These are phyloP conservation scores for Hyphodiscus sp. DNA, from an alignment of 2,329 filamentous ascomycete species.

Conservation along the genomic window DNA sequence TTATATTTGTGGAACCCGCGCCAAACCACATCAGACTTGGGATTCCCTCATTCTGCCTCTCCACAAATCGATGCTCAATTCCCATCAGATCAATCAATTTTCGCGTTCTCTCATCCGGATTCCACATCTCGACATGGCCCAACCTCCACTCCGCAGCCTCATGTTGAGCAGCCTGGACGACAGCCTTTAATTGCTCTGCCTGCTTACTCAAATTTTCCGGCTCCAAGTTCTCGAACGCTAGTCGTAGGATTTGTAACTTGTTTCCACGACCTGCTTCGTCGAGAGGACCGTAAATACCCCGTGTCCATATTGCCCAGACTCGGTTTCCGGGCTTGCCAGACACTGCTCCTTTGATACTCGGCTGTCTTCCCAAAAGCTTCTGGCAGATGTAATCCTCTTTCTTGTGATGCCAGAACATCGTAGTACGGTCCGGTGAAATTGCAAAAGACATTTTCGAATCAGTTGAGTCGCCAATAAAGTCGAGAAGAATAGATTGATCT, in stretches of 20 bases:
- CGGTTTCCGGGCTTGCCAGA: slow-evolving; percentile 47
- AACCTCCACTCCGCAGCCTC: slow-evolving; percentile 68
- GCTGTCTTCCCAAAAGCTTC: slow-evolving; percentile 48
- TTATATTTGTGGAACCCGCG: slow-evolving; percentile 40
- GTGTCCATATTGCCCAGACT: slow-evolving; percentile 66
- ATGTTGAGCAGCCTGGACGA: slow-evolving; percentile 59
- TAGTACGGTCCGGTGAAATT: slow-evolving; percentile 58
- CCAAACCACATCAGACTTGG: slow-evolving; percentile 65
- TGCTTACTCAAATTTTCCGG: neutral
- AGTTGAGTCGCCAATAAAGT: slow-evolving; percentile 34
- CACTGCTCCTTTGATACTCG: slow-evolving; percentile 62
- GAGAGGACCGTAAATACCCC: slow-evolving; percentile 51
- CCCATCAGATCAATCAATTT: slow-evolving; percentile 39
- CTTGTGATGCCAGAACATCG: slow-evolving; percentile 69
- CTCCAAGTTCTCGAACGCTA: slow-evolving; percentile 55
- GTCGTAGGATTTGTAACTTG: slow-evolving; percentile 59
- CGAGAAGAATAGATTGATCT: slow-evolving; percentile 51
- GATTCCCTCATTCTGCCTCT: slow-evolving; percentile 58
- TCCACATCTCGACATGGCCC: slow-evolving; percentile 72
- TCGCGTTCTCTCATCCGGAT: slow-evolving; percentile 53
- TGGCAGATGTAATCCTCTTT: slow-evolving; percentile 71
- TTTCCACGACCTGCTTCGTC: slow-evolving; percentile 45
- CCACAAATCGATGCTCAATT: slow-evolving; percentile 42
- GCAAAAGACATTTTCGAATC: slow-evolving; percentile 47
- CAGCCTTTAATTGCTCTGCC: slow-evolving; percentile 45